These are phyloP conservation scores for Thuja plicata DNA, from an alignment of 83 land plant species.

Conservation along the genomic window DNA sequence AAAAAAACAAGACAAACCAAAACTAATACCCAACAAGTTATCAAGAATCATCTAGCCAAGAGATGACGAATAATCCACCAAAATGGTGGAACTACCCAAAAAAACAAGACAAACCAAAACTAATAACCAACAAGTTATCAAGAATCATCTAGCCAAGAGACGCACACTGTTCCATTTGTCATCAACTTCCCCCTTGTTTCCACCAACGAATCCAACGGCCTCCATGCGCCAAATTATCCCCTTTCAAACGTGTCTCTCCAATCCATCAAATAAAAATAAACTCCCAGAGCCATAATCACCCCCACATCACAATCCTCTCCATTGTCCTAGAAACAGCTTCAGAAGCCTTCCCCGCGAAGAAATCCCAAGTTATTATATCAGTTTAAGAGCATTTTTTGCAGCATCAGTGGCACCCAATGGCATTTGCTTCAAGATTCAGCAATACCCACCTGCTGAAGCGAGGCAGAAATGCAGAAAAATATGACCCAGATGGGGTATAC, in stretches of 20 bases:
- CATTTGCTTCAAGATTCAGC: neutral
- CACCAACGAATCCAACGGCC: constrained; percentile 16
- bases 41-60: neutral
- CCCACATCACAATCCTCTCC: neutral
- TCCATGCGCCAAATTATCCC: neutral
- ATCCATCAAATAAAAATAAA: neutral
- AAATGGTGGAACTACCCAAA: neutral
- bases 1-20: neutral
- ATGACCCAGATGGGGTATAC: neutral
- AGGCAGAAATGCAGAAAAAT: neutral
- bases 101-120: neutral
- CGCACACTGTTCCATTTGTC: constrained; percentile 13
- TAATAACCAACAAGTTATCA: neutral
- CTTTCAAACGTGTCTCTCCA: constrained; percentile 10
- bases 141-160: neutral
- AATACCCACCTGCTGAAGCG: neutral
- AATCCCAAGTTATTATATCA: neutral
- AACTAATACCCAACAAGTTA: neutral
- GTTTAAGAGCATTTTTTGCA: neutral
- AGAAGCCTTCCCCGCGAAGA: neutral
- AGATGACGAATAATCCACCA: neutral
- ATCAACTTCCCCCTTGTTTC: constrained; percentile 9
- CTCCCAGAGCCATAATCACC: neutral
- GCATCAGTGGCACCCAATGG: neutral
- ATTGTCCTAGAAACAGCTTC: neutral